Evolutionary conservation across 2,329 filamentous ascomycete genomes (phyloP), one percentile per base, ranked within the genome.

Genomic region (Neofusicoccum parvum): DNA sequence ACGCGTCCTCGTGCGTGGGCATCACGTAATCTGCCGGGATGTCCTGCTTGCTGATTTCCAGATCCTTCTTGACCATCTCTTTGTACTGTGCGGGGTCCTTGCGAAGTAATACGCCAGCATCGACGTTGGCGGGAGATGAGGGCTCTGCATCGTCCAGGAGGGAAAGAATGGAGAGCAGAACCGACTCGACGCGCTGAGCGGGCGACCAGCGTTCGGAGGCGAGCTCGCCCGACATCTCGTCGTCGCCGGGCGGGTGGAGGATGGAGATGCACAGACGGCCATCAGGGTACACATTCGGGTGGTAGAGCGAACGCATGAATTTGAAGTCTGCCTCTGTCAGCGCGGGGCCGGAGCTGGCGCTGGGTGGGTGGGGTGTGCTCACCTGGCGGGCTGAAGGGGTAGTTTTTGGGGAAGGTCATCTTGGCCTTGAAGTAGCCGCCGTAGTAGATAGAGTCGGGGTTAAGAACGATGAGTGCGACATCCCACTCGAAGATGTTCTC

Each of bases 251-350:
- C 17, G 88, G 86, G 79, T 99, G 94, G 11, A 99, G 88, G 73
- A 99, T 99, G 51, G 94, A 97, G 76, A 99, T 98, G 82, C 95
- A 98, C 50, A 98, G 86, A 70, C 90, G 90, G 72, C 94, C 94
- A 76, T 97, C 92, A 5, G 88, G 81, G 80, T 98, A 98, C 73
- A 99, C 89, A 77, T 99, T 99, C 3, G 94, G 94, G 77, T 99
- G 94, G 80, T 88, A 92, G 68, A 98, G 89, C 15, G 91, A 88
- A 39, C 85, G 86, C 17, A 88, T 77, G 80, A 99, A 98, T 69
- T 90, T 89, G 83, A 99, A 98, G 65, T 90, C 90, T 84, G 32
- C 14, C 12, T n/a, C 5, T 5, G 43, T 56, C 34, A 53, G 51
- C 17, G 32, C 10, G 32, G 41, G 10, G 41, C 62, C 7, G 41